Evolutionary conservation across 805 yeast genomes (phyloP), one percentile per base, ranked within the genome.

Genomic region (Maudiozyma bulderi): DNA sequence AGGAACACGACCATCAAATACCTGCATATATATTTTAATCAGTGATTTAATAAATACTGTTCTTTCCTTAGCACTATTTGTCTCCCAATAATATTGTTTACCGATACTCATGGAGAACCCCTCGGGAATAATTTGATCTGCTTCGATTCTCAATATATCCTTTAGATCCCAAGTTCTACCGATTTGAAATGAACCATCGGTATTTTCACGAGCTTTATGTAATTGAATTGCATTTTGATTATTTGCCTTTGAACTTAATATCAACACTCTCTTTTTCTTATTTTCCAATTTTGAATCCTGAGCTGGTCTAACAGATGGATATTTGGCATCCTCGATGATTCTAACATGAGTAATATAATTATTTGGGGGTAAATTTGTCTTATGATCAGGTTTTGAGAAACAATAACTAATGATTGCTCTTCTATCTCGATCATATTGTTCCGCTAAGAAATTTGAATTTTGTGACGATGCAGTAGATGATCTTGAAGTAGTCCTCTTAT

Each of bases 91-190:
- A 64, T 90, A 91, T 43, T 75, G 79, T 60, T 89, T 90, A 40
- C 84, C 84, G 61, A 91, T 73, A 14, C 71, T 70, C 47, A 85
- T 70, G 0, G 74, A 52, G 49, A 86, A 72, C 1, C 90, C 88
- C 45, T 77, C 75, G 2, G 72, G 75, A 10, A 74, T 75, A 30
- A 68, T 74, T 33, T 52, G 47, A 51, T 82, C 86, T 48, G 77
- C 72, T 33, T 81, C 80, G 2, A 90, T 64, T 41, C 66, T 64
- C 3, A 72, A 64, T 54, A 91, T 69, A 56, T 86, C 95, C 51
- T 78, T 85, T 57, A 91, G 69, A 53, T 80, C 81, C 98, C 98
- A 90, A 3, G 95, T 84, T 59, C 96, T 77, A 33, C 98, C 98
- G 46, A 90, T 86, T 66, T 90, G 97, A 57, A 85, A 80, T 1